A percentile compares a stretch with the other conserved stretches of the same genome.
Evolutionary conservation across 106 monocot genomes (phyloP).

Genomic region (Dendrobium catenatum): DNA sequence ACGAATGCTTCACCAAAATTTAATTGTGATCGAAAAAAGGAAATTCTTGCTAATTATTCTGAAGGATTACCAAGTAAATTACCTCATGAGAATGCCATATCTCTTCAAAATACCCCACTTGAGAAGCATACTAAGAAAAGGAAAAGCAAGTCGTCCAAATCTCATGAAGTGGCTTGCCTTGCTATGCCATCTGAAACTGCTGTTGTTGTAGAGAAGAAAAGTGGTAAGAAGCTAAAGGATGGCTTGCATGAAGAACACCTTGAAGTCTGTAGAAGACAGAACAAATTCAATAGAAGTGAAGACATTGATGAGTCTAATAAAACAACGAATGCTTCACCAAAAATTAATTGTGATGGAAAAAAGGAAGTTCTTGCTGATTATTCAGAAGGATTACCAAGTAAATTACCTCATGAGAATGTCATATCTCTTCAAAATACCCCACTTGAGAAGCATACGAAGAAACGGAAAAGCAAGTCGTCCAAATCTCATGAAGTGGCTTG

Average conservation of each 20-base stretch:
- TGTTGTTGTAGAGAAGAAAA: background rate
- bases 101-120: background rate
- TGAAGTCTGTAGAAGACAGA: background rate
- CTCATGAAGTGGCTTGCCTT: background rate
- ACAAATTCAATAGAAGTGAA: background rate
- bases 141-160: background rate
- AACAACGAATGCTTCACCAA: background rate
- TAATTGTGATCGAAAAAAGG: background rate
- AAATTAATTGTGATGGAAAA: background rate
- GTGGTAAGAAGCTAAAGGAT: too few species aligned
- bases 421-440: background rate
- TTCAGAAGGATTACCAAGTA: background rate
- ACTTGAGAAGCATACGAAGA: background rate
- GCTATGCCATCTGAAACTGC: background rate
- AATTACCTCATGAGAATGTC: background rate
- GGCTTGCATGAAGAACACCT: background rate
- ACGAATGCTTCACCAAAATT: background rate
- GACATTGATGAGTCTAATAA: background rate
- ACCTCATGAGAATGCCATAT: background rate
- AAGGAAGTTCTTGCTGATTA: background rate
- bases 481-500: slow-evolving; percentile 3
- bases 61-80: slow-evolving; percentile 1
- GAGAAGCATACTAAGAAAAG: background rate
- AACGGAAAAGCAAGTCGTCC: background rate
- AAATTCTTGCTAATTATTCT: background rate